Evolutionary conservation across 352 stramenopile species (phyloP), one percentile per base, ranked within the genome.

Genomic region (Phytophthora idaei): DNA sequence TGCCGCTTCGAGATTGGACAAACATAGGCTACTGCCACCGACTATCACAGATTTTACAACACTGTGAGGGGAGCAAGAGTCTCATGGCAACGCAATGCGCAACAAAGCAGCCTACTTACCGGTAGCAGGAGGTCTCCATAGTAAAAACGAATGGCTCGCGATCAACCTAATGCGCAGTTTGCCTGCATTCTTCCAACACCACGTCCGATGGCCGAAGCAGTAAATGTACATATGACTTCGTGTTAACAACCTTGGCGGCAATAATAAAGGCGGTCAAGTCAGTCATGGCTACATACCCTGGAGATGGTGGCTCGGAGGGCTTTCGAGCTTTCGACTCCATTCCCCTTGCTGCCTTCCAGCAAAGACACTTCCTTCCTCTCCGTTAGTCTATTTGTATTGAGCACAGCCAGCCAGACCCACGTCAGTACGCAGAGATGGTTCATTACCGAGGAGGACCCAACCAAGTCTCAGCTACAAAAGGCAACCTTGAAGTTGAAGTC

Each of bases 401-500:
- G 55, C 62, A 27, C 41, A 60, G 61, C 28, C 53, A 52, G 14
- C 21, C 9, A 61, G 31, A 50, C 31, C 27, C 0, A 17, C 45
- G 1, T 27, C 57, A 55, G 32, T 11, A 45, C 8, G 36, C 27
- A 64, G 36, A 57, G 46, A 51, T 57, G 34, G 34, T 45, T 34
- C 57, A 49, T 27, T 39, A 21, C 34, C 50, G 25, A 47, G 17
- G 27, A 34, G 0, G 37, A 27, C 36, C 51, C 39, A 27, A 31
- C 42, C 39, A 51, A 53, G 49, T 48, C 53, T 59, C 49, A 21
- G 17, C 17, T 21, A 21, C 17, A 51, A 52, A 64, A 41, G 27
- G n/a, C 47, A 64, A 53, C 41, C 45, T 72, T 72, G 50, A 72
- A 63, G 58, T 72, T 72, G 64, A 68, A 60, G 58, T 63, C 64